A percentile compares a stretch with the other conserved stretches of the same genome.
These are phyloP conservation scores for Ilex paraguariensis DNA, from an alignment of 305 asterid genomes.

Conservation along the genomic window DNA sequence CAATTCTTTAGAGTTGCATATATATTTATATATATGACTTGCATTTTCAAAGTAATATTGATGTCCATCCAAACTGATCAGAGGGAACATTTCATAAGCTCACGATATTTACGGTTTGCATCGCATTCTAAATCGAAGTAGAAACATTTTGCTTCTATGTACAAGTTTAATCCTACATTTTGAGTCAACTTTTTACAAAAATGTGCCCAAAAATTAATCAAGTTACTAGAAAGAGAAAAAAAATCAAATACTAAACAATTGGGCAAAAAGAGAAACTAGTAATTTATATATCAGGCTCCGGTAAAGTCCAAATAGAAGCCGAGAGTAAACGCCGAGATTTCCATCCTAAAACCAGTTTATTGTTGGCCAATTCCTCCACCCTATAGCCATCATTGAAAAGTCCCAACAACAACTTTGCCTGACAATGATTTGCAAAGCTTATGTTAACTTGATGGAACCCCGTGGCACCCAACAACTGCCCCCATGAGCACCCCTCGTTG, in stretches of 20 bases:
- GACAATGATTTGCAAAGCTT: constrained; percentile 64
- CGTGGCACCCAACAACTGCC: constrained; percentile 39
- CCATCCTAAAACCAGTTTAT: not conserved
- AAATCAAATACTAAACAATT: not conserved
- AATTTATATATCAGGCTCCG: not conserved
- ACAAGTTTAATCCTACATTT: too few species aligned
- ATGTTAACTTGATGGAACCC: constrained; percentile 38
- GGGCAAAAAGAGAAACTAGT: not conserved
- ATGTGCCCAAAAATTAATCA: too few species aligned
- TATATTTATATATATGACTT: too few species aligned
- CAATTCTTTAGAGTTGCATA: too few species aligned
- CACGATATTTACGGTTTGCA: too few species aligned
- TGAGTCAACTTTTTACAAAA: too few species aligned
- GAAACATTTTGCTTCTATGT: too few species aligned
- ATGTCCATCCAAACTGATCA: too few species aligned
- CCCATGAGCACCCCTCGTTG: constrained; percentile 39
- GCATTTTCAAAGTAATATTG: too few species aligned
- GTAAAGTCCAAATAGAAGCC: constrained; percentile 68
- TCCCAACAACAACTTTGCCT: constrained; percentile 1
- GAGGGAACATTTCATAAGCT: too few species aligned
- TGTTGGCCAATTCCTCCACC: not conserved
- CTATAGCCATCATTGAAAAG: not conserved
- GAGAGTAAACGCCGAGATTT: constrained; percentile 34
- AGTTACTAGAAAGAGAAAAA: not conserved
- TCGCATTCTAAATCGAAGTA: too few species aligned